phyloP scores from a whole-genome alignment of 202 grass and related monocot genomes.

The Digitaria exilis region DNA sequence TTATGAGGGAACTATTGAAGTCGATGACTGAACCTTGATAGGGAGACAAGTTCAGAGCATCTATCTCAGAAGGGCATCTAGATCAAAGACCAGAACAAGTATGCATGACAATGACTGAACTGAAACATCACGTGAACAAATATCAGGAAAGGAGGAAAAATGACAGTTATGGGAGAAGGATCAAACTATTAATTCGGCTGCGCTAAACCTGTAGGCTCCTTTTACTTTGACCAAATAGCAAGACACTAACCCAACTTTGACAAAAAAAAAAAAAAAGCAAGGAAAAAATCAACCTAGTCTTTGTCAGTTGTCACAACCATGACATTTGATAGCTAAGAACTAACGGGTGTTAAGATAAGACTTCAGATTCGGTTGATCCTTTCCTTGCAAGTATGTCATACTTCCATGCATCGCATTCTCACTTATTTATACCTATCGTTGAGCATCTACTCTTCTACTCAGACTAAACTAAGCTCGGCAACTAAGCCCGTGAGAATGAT shows the following conservation, averaged over 20 bases:
- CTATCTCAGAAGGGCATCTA: conserved; percentile 8
- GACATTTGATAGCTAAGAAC: neutral
- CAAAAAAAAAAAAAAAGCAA: neutral
- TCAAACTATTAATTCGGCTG: neutral
- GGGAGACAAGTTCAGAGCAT: neutral
- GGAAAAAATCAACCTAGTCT: neutral
- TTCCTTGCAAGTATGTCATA: neutral
- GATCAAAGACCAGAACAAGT: neutral
- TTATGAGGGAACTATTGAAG: neutral
- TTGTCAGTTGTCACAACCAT: neutral
- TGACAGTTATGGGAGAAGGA: neutral
- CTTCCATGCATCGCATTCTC: neutral
- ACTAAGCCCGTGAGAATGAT: neutral
- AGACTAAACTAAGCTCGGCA: too few species aligned
- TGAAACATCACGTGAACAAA: neutral
- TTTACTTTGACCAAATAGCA: neutral
- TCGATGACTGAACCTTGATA: neutral
- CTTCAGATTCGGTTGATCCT: neutral
- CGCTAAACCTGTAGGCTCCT: too few species aligned
- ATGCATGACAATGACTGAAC: conserved; percentile 25
- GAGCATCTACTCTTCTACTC: neutral
- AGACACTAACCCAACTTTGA: neutral
- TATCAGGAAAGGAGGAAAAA: neutral
- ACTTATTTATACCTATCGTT: neutral
- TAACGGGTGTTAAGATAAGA: neutral